phyloP scores from a whole-genome alignment of 2,329 filamentous ascomycete species.

The Venturia carpophila region DNA sequence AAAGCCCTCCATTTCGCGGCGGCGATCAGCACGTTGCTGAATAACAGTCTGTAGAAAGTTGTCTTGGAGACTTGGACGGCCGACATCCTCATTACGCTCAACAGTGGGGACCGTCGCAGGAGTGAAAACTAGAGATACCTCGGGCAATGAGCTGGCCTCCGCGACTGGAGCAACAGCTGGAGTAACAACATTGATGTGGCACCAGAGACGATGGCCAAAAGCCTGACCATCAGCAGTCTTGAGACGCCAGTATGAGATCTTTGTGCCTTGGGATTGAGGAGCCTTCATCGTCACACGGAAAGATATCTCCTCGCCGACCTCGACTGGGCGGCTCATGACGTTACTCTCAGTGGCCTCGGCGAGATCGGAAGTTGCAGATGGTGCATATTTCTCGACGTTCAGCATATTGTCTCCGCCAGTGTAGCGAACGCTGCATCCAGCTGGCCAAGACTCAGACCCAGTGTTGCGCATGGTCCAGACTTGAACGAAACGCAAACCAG shows the following conservation, averaged over 20 bases:
- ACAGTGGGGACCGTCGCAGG: constrained; percentile 4
- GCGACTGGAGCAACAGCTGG: neutral
- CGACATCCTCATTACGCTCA: constrained; percentile 4
- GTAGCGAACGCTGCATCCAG: constrained; percentile 82
- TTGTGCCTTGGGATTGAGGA: constrained; percentile 64
- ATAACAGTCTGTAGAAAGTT: constrained; percentile 13
- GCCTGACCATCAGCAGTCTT: constrained; percentile 71
- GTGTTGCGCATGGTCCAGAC: constrained; percentile 88
- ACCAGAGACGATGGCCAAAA: constrained; percentile 94
- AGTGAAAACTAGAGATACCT: constrained; percentile 10
- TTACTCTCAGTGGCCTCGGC: constrained; percentile 76
- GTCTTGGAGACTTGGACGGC: constrained; percentile 14
- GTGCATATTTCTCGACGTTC: constrained; percentile 70
- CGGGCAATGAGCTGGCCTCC: constrained; percentile 9
- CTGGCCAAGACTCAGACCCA: constrained; percentile 72
- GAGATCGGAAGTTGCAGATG: constrained; percentile 70
- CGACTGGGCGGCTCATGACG: constrained; percentile 58
- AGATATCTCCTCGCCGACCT: constrained; percentile 63
- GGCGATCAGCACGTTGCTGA: constrained; percentile 13
- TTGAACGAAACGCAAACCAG: constrained; percentile 73
- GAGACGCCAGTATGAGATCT: constrained; percentile 94
- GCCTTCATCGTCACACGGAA: constrained; percentile 84
- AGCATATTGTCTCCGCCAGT: constrained; percentile 97
- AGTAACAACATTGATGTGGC: constrained; percentile 65
- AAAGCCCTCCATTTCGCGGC: neutral